phyloP scores from a whole-genome alignment of 2,329 filamentous ascomycete genomes.

The Scorias spongiosa region DNA sequence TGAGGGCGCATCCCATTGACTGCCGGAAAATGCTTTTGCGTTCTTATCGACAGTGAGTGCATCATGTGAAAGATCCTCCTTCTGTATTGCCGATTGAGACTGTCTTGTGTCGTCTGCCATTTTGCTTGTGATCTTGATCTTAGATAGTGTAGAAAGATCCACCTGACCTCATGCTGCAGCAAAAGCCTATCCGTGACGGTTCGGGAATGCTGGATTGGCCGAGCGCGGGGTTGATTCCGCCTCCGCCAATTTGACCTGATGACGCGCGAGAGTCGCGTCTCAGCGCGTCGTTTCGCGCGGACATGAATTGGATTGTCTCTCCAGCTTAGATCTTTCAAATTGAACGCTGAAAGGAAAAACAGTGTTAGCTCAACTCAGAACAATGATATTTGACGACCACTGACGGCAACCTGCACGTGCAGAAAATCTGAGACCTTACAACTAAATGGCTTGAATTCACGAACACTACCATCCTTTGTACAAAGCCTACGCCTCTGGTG shows the following conservation, averaged over 20 bases:
- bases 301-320: no score
- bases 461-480: not conserved
- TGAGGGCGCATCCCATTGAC: constrained; percentile 19
- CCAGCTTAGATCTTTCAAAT: no score
- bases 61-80: constrained; percentile 14
- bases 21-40: constrained; percentile 19
- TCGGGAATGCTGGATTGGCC: no score
- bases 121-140: constrained; percentile 4
- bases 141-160: not conserved
- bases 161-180: no score
- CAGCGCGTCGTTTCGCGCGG: not conserved
- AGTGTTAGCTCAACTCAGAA: no score
- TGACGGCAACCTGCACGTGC: no score
- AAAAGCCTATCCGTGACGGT: no score
- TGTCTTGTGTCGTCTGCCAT: constrained; percentile 34
- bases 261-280: constrained; percentile 6
- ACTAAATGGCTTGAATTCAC: no score
- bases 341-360: no score
- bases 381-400: no score
- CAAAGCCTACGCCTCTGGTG: not conserved
- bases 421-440: no score
- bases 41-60: constrained; percentile 17
- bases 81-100: constrained; percentile 1
- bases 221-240: not conserved
- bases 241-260: constrained; percentile 1